Conservation (phyloP, 331 rosid genomes). For the Acacia pycnantha region DNA sequence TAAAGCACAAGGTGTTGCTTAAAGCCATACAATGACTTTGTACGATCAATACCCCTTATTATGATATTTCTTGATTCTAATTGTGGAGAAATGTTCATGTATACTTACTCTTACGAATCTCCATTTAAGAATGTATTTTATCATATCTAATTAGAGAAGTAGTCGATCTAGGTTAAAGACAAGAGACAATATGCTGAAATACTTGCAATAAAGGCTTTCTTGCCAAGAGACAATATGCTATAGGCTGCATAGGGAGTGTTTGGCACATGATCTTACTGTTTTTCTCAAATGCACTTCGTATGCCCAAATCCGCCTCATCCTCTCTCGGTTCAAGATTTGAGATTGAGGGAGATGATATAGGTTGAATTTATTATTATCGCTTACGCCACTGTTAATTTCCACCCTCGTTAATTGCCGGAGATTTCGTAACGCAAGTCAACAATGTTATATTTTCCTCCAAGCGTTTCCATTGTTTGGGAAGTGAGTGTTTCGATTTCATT, state of each 20-base stretch:
- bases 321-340: background rate
- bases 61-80: background rate
- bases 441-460: background rate
- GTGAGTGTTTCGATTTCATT: background rate
- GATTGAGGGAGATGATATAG: too few relatives aligned
- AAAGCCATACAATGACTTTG: background rate
- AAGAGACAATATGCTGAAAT: too few relatives aligned
- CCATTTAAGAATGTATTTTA: background rate
- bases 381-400: background rate
- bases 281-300: background rate
- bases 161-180: too few relatives aligned
- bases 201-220: background rate
- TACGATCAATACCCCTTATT: background rate
- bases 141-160: background rate
- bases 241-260: background rate
- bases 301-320: background rate
- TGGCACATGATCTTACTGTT: background rate
- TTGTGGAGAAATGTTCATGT: too few relatives aligned
- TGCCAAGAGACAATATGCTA: background rate
- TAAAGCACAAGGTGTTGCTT: background rate
- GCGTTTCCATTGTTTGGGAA: background rate
- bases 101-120: background rate
- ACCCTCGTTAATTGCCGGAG: background rate
- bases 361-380: too few relatives aligned
- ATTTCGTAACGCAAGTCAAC: background rate